Percentiles rank a stretch among this genome's conserved stretches.
phyloP scores from a whole-genome alignment of 352 stramenopile genomes.

The Aphanomyces cochlioides region DNA sequence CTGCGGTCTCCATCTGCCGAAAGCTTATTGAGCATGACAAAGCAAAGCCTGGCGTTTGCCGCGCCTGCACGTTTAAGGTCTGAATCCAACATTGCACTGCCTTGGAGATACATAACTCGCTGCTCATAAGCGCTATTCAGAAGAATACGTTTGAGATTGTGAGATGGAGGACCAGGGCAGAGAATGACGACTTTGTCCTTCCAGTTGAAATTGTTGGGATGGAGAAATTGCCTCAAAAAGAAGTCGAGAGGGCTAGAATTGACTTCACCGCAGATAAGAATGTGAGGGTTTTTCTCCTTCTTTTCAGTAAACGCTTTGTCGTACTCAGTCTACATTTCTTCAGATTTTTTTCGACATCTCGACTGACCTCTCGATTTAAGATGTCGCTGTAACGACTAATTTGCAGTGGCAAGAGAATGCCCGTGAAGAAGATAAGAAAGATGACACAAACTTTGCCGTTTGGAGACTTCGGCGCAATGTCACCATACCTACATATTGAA shows the following conservation, averaged over 20 bases:
- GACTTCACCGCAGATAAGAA: slow-evolving; percentile 76
- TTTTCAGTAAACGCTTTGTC: slow-evolving; percentile 71
- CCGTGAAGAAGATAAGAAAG: slow-evolving; percentile 68
- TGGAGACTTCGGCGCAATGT: slow-evolving; percentile 59
- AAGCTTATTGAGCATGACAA: slow-evolving; percentile 75
- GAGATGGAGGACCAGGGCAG: slow-evolving; percentile 51
- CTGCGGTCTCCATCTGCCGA: slow-evolving; percentile 52
- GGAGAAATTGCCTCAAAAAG: slow-evolving; percentile 76
- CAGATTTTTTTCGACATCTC: not conserved
- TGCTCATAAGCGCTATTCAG: slow-evolving; percentile 72
- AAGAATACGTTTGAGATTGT: slow-evolving; percentile 54
- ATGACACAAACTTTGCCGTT: slow-evolving; percentile 66
- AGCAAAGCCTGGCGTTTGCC: slow-evolving; percentile 53
- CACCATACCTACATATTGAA: slow-evolving; percentile 49
- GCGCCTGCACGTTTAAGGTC: slow-evolving; percentile 62
- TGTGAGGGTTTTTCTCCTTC: slow-evolving; percentile 56
- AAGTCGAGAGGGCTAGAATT: slow-evolving; percentile 63
- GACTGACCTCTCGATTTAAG: slow-evolving; percentile 55
- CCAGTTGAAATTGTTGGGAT: slow-evolving; percentile 55
- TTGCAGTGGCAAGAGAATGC: slow-evolving; percentile 58
- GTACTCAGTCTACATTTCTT: slow-evolving; percentile 58
- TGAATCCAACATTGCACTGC: slow-evolving; percentile 63
- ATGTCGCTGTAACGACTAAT: slow-evolving; percentile 69
- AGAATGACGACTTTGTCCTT: slow-evolving; percentile 72
- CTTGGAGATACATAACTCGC: slow-evolving; percentile 69